Evolutionary conservation across 2,329 filamentous ascomycete genomes (phyloP), one percentile per base, ranked within the genome.

Genomic region (Didymella exigua): DNA sequence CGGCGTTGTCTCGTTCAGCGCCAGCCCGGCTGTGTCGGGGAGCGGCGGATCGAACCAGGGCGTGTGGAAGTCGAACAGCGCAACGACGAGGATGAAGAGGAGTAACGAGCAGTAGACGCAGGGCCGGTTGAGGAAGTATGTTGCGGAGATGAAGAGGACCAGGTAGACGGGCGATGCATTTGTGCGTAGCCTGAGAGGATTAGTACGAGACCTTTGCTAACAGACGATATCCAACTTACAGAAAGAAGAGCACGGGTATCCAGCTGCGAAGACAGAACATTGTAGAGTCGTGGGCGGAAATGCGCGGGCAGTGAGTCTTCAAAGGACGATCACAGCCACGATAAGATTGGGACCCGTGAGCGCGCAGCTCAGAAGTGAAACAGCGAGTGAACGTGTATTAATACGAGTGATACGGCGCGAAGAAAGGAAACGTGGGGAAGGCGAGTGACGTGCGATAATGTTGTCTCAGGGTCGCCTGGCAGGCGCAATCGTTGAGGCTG

Each of bases 21-120:
- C 65, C 16, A 69, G 43, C 23, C 66, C 66, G 13, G 69, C 64
- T 23, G 74, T 74, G 18, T 73, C 66, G 26, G 68, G 37, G 31
- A 76, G 63, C 60, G 90, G 84, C n/a, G 93, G 88, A 65, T 93
- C 87, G 76, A 98, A 98, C 93, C 93, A 98, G 78, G 96, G 91
- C 68, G 87, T 89, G 64, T 82, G 84, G 69, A 97, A 89, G 79
- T 98, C 93, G 81, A 98, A 95, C 79, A 98, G 95, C 74, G 92
- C 96, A 63, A 93, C 84, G 80, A 97, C 96, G 66, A 99, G 91
- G 67, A 98, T 92, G 62, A 96, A 84, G 43, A 99, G 90, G 49
- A 99, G 89, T 59, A 97, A 87, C 58, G 92, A 96, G 84, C 95
- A 99, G 83, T 99, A 99, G 67, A 96, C 89, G 80, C 95, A 99